phyloP scores from a whole-genome alignment of 129 eudicot genomes.

The Flaveria trinervia region DNA sequence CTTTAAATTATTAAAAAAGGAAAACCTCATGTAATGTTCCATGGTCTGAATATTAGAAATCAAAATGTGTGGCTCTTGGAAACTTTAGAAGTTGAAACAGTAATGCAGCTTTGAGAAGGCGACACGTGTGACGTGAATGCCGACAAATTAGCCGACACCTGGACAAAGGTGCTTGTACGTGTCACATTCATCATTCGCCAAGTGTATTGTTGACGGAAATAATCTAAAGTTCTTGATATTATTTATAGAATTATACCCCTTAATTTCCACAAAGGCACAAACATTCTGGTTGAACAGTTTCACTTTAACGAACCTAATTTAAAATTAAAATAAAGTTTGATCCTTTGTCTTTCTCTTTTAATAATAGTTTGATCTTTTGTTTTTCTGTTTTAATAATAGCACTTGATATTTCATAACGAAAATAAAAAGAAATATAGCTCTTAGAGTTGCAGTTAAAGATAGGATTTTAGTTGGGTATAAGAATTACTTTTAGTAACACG shows the following conservation, averaged over 20 bases:
- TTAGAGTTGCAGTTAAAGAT: no score
- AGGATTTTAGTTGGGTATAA: no score
- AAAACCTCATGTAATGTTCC: not conserved
- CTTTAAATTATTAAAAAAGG: no score
- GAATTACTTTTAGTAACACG: no score
- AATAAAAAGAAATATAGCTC: no score
- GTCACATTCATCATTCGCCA: not conserved
- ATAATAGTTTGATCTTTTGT: no score
- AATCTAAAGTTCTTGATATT: not conserved
- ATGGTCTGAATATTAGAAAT: not conserved
- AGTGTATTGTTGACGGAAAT: not conserved
- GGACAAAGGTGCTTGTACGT: not conserved
- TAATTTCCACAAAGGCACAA: not conserved
- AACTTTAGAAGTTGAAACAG: not conserved
- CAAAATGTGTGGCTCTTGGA: not conserved
- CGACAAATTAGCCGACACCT: slow-evolving; percentile 18
- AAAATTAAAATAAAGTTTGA: not conserved
- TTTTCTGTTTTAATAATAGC: not conserved
- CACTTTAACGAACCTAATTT: not conserved
- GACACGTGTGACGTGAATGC: slow-evolving; percentile 22
- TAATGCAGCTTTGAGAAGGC: not conserved
- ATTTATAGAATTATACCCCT: not conserved
- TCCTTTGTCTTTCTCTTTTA: not conserved
- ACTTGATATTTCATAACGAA: no score
- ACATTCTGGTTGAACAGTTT: not conserved